phyloP scores from a whole-genome alignment of 345 rosid species.

The Cardiospermum halicacabum region DNA sequence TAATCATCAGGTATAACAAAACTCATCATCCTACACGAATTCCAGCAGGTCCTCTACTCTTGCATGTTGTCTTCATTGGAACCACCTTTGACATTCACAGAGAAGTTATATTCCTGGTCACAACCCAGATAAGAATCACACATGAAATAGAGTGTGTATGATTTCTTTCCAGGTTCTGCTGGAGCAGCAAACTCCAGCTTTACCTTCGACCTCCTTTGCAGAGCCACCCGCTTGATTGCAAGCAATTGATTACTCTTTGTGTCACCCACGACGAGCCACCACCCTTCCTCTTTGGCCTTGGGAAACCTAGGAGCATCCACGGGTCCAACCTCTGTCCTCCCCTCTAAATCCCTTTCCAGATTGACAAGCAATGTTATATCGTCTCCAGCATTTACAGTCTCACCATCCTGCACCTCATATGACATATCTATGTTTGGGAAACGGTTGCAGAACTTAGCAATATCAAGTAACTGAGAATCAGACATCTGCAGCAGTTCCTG shows the following conservation, averaged over 20 bases:
- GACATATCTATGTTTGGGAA: slow-evolving; percentile 80
- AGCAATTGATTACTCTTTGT: slow-evolving; percentile 72
- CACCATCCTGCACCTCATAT: slow-evolving; percentile 55
- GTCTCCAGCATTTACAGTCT: slow-evolving; percentile 51
- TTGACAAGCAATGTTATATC: slow-evolving; percentile 57
- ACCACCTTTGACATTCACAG: slow-evolving; percentile 48
- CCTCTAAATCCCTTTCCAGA: slow-evolving; percentile 77
- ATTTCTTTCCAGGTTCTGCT: slow-evolving; percentile 54
- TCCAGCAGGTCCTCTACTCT: no score
- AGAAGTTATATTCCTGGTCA: slow-evolving; percentile 75
- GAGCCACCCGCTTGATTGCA: slow-evolving; percentile 81
- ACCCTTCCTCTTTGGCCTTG: slow-evolving; percentile 89
- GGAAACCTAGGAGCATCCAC: slow-evolving; percentile 73
- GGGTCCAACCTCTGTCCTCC: slow-evolving; percentile 72
- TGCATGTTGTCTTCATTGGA: slow-evolving; percentile 22
- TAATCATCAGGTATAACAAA: no score
- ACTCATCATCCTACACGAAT: no score
- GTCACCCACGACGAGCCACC: slow-evolving; percentile 97
- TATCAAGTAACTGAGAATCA: slow-evolving; percentile 61
- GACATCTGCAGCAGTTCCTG: slow-evolving; percentile 68
- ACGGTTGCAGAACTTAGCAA: slow-evolving; percentile 81
- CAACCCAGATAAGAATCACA: slow-evolving; percentile 89
- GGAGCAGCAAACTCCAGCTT: slow-evolving; percentile 81
- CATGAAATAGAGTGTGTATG: slow-evolving; percentile 71
- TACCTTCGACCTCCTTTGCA: slow-evolving; percentile 70